These are phyloP conservation scores for Penicillium arizonense DNA, from an alignment of 495 filamentous ascomycete genomes.

Conservation along the genomic window DNA sequence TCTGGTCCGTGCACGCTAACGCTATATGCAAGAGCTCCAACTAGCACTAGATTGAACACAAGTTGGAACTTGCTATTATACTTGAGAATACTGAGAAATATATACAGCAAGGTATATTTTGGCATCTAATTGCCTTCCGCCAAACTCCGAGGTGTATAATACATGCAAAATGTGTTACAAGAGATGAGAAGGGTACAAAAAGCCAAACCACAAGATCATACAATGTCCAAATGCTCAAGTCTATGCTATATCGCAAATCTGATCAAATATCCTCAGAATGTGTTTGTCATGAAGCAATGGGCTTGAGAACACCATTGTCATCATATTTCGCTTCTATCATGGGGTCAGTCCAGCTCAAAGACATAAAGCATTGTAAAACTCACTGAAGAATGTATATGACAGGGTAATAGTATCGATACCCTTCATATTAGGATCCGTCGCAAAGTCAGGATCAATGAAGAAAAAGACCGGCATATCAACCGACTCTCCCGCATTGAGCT, in stretches of 20 bases:
- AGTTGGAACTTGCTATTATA: not conserved
- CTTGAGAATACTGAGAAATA: not conserved
- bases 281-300: constrained; percentile 29
- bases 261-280: not conserved
- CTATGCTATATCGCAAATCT: not conserved
- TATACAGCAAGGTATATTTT: constrained; percentile 5
- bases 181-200: constrained; percentile 17
- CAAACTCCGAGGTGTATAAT: constrained; percentile 17
- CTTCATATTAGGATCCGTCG: constrained; percentile 87
- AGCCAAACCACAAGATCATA: not conserved
- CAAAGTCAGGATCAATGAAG: constrained; percentile 95
- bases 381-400: constrained; percentile 98
- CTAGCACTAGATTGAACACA: not conserved
- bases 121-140: not conserved
- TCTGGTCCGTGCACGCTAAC: constrained; percentile 34
- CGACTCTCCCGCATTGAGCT: constrained; percentile 90
- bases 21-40: not conserved
- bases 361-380: constrained; percentile 31
- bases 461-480: constrained; percentile 99
- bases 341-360: constrained; percentile 20
- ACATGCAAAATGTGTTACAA: constrained; percentile 15
- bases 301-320: constrained; percentile 65
- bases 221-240: not conserved
- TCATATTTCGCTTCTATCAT: constrained; percentile 80
- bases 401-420: constrained; percentile 92